phyloP scores from a whole-genome alignment of 495 filamentous ascomycete genomes.

The Pseudoneurospora amorphoporcata region DNA sequence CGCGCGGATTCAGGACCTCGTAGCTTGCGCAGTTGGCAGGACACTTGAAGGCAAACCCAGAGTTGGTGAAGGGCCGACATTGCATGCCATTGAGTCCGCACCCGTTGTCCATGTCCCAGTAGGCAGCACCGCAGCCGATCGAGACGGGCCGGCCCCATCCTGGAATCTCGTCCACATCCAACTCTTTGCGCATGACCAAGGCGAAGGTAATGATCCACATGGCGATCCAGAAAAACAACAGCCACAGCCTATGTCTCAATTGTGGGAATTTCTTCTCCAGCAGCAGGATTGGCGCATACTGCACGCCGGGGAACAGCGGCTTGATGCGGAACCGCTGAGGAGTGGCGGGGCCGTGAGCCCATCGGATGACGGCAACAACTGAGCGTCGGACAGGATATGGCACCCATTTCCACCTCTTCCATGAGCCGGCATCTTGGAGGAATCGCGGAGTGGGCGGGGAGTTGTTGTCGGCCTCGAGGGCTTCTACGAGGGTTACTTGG shows the following conservation, averaged over 20 bases:
- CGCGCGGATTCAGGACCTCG: conserved; percentile 58
- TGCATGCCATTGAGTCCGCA: conserved; percentile 72
- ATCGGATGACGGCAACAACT: conserved; percentile 37
- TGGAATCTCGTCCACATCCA: conserved; percentile 52
- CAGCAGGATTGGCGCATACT: conserved; percentile 55
- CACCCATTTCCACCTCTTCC: conserved; percentile 36
- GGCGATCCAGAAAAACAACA: conserved; percentile 52
- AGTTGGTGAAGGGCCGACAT: conserved; percentile 70
- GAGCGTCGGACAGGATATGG: conserved; percentile 36
- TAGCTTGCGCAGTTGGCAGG: conserved; percentile 62
- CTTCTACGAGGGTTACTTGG: conserved; percentile 4
- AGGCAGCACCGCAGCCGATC: conserved; percentile 57
- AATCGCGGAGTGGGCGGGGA: conserved; percentile 26
- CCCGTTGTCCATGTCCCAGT: conserved; percentile 57
- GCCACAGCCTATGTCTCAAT: conserved; percentile 43
- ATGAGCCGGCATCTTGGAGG: conserved; percentile 26
- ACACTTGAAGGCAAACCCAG: conserved; percentile 65
- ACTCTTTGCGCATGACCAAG: conserved; percentile 53
- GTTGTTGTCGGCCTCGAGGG: conserved; percentile 21
- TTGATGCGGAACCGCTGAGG: conserved; percentile 54
- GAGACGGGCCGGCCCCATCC: conserved; percentile 55
- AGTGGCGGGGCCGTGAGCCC: conserved; percentile 62
- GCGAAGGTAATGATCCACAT: conserved; percentile 67
- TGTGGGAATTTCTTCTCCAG: conserved; percentile 56
- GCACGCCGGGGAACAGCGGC: conserved; percentile 57